Conservation (phyloP, 192 early-diverging fungal genomes). For the Gorgonomyces haynaldii region DNA sequence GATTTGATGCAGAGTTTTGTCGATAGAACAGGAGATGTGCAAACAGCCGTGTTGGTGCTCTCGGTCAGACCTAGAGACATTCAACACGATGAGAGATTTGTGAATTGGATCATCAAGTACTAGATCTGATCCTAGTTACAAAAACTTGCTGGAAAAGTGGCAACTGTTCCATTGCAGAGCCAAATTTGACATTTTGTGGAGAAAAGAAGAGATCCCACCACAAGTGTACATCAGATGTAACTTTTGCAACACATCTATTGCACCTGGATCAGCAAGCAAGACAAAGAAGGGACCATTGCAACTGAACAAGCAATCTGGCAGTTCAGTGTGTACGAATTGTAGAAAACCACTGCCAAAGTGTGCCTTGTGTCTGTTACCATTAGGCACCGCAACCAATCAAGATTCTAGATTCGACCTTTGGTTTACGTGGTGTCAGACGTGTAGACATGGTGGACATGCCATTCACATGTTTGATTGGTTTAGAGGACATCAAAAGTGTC, state of each 20-base stretch:
- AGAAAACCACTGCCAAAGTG: slow-evolving; percentile 21
- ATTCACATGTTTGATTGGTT: slow-evolving; percentile 90
- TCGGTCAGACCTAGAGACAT: slow-evolving; percentile 52
- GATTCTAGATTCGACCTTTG: slow-evolving; percentile 54
- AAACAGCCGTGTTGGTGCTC: slow-evolving; percentile 67
- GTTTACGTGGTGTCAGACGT: slow-evolving; percentile 99
- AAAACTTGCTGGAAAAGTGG: slow-evolving; percentile 74
- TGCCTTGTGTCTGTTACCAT: slow-evolving; percentile 18
- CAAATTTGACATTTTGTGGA: slow-evolving; percentile 80
- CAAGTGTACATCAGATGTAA: slow-evolving; percentile 81
- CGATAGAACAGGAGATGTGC: slow-evolving; percentile 79
- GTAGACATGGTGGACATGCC: slow-evolving; percentile 92
- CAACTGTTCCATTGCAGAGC: slow-evolving; percentile 76
- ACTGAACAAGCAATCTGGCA: neutral
- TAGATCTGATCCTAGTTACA: slow-evolving; percentile 45
- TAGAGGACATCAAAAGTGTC: slow-evolving; percentile 66
- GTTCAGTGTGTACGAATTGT: slow-evolving; percentile 25
- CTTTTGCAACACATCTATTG: slow-evolving; percentile 59
- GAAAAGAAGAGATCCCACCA: slow-evolving; percentile 39
- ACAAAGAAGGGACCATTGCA: neutral
- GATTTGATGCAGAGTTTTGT: slow-evolving; percentile 69
- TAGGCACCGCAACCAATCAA: slow-evolving; percentile 54
- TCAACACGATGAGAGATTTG: slow-evolving; percentile 43
- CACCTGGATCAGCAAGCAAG: slow-evolving; percentile 1
- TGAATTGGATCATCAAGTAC: slow-evolving; percentile 65